Evolutionary conservation across 495 filamentous ascomycete species (phyloP).

Genomic region (Talaromyces proteolyticus): DNA sequence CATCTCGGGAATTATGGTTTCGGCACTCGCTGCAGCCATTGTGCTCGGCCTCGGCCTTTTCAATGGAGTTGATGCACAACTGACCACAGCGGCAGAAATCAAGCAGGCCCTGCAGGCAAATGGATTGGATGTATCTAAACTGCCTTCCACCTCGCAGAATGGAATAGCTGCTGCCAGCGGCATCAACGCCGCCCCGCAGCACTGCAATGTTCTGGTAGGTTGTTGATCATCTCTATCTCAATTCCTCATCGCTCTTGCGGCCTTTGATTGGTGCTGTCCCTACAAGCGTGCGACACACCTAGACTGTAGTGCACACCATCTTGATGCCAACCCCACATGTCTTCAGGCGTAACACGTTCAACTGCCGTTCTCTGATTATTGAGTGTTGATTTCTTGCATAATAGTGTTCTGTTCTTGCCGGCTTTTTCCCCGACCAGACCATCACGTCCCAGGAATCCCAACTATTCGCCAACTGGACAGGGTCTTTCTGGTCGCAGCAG

Average conservation of each 20-base stretch:
- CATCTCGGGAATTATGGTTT: background rate
- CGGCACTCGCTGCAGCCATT: background rate
- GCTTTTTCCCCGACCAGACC: background rate
- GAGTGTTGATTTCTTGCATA: background rate
- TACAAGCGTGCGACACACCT: background rate
- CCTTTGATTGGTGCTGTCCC: background rate
- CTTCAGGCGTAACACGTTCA: no score
- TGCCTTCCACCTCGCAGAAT: background rate
- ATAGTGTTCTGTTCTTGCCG: background rate
- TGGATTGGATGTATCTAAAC: background rate
- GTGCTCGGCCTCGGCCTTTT: background rate
- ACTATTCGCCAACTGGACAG: constrained; percentile 15
- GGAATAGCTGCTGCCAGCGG: background rate
- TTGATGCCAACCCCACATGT: no score
- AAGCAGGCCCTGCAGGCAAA: background rate
- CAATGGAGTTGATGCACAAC: background rate
- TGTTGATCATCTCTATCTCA: no score
- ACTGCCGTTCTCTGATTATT: no score
- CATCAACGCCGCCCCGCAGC: background rate
- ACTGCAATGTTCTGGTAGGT: background rate
- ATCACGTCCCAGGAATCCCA: constrained; percentile 1
- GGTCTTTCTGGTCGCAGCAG: constrained; percentile 42
- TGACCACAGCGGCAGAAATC: background rate
- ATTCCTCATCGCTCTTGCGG: no score
- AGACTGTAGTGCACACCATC: no score